Conservation (phyloP, 2,329 filamentous ascomycete genomes). For the Cercospora zeina region DNA sequence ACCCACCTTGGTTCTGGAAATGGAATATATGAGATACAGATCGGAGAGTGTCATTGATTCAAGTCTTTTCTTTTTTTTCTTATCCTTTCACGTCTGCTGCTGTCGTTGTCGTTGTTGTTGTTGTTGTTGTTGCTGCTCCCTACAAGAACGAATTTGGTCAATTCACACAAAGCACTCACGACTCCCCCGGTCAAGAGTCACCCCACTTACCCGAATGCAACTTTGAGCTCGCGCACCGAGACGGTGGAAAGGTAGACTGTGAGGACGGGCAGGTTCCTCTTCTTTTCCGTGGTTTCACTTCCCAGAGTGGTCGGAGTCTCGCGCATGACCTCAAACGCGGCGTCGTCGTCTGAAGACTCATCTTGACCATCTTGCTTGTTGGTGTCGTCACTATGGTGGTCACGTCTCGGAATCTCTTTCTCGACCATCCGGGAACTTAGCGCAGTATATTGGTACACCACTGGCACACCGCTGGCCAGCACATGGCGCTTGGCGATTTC, state of each 20-base stretch:
- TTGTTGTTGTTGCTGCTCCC: no score
- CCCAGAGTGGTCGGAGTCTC: constrained; percentile 31
- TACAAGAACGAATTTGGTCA: no score
- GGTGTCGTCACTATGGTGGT: no score
- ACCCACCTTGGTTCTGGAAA: no score
- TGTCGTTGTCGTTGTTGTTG: no score
- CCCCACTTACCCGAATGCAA: constrained; percentile 47
- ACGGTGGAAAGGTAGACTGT: constrained; percentile 60
- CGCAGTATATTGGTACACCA: constrained; percentile 45
- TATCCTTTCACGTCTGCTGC: no score
- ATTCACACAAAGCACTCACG: no score
- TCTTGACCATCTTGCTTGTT: constrained; percentile 20
- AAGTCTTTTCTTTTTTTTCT: no score
- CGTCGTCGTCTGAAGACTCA: constrained; percentile 28
- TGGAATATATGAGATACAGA: no score
- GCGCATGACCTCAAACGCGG: constrained; percentile 36
- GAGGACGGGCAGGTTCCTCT: constrained; percentile 56
- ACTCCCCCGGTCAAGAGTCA: no score
- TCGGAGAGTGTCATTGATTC: no score
- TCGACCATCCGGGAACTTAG: constrained; percentile 30
- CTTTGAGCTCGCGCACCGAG: constrained; percentile 58
- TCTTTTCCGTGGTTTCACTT: constrained; percentile 50
- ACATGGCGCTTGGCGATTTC: constrained; percentile 57
- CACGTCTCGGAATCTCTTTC: constrained; percentile 27
- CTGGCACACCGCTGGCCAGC: constrained; percentile 47